A percentile compares a stretch with the other conserved stretches of the same genome.
Evolutionary conservation across 495 filamentous ascomycete genomes (phyloP).

Genomic region (Lophium mytilinum): DNA sequence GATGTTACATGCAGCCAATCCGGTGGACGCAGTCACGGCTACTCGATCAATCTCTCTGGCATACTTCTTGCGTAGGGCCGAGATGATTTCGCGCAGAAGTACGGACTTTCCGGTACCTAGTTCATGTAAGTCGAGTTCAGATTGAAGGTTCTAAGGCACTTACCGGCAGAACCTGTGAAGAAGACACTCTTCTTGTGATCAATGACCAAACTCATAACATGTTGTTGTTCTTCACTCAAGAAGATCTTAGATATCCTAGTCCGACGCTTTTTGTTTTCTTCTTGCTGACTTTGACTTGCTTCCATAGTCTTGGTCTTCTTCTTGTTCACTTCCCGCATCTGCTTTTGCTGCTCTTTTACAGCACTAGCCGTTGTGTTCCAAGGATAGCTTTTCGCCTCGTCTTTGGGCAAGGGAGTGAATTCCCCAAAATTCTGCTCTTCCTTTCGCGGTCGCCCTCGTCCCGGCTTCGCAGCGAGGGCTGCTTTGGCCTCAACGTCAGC

Average conservation of each 20-base stretch:
- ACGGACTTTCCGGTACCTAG: conserved; percentile 83
- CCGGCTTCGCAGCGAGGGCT: conserved; percentile 18
- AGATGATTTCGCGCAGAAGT: conserved; percentile 82
- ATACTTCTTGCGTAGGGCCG: conserved; percentile 66
- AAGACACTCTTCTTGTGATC: conserved; percentile 79
- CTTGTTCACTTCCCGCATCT: conserved; percentile 57
- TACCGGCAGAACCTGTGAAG: conserved; percentile 92
- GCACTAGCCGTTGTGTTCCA: conserved; percentile 83
- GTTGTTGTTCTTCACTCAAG: conserved; percentile 76
- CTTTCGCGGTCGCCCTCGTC: conserved; percentile 28
- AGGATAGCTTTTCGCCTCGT: conserved; percentile 36
- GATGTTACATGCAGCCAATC: conserved; percentile 92
- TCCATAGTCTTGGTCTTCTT: conserved; percentile 42
- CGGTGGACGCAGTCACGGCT: conserved; percentile 91
- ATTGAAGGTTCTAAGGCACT: conserved; percentile 1
- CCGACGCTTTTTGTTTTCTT: conserved; percentile 34
- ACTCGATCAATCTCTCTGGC: conserved; percentile 66
- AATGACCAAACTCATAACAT: conserved; percentile 73
- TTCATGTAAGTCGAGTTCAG: background rate
- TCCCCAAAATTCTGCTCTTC: conserved; percentile 18
- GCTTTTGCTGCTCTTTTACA: conserved; percentile 73
- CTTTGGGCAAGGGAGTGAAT: conserved; percentile 35
- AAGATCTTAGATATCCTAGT: conserved; percentile 50
- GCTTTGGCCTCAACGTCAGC: conserved; percentile 13
- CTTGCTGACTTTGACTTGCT: conserved; percentile 22